These are phyloP conservation scores for Cystoisospora suis DNA, from an alignment of 169 alveolate species.

Conservation along the genomic window DNA sequence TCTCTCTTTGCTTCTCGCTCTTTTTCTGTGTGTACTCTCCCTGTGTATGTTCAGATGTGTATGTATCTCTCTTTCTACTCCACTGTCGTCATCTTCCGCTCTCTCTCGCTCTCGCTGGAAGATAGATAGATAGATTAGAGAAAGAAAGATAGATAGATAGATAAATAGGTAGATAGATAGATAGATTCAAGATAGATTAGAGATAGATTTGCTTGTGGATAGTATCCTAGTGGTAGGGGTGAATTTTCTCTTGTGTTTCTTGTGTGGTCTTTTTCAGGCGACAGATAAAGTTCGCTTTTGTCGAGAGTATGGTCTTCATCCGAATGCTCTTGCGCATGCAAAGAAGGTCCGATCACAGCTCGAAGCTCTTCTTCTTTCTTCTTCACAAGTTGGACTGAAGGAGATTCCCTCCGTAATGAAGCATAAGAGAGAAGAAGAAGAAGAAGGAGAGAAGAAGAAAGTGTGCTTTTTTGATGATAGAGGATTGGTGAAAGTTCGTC, in stretches of 20 bases:
- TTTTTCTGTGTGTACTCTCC: background rate
- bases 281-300: conserved; percentile 37
- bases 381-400: conserved; percentile 35
- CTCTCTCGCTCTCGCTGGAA: too few relatives aligned
- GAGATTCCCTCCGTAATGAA: background rate
- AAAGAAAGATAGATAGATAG: too few relatives aligned
- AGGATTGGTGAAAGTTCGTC: background rate
- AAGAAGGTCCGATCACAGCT: conserved; percentile 52
- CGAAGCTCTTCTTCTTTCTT: conserved; percentile 19
- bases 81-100: too few relatives aligned
- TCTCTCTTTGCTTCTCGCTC: background rate
- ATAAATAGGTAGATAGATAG: too few relatives aligned
- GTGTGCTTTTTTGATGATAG: background rate
- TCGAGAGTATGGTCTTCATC: conserved; percentile 48
- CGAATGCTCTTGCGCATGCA: conserved; percentile 51
- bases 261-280: conserved; percentile 34
- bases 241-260: too few relatives aligned
- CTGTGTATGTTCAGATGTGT: too few relatives aligned
- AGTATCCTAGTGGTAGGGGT: too few relatives aligned
- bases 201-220: too few relatives aligned
- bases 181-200: too few relatives aligned
- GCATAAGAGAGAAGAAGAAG: background rate
- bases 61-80: too few relatives aligned
- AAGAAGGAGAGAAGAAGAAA: background rate
- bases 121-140: too few relatives aligned